Evolutionary conservation across 768 basidiomycete genomes (phyloP).

Genomic region (Stropharia rugosoannulata): DNA sequence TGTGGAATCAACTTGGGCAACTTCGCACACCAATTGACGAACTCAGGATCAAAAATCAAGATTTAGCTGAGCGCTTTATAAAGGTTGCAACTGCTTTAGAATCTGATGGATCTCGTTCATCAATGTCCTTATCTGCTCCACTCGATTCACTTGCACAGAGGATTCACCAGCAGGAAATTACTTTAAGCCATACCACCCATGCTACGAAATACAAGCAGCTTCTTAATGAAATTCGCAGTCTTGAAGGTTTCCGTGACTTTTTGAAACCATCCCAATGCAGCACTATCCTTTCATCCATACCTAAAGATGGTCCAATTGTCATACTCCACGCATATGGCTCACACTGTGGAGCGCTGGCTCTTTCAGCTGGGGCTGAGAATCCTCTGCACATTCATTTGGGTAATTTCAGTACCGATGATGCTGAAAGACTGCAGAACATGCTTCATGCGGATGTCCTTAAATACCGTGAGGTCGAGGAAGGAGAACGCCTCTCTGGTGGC

Average conservation of each 20-base stretch:
- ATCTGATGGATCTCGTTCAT: neutral
- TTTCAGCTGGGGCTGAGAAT: constrained; percentile 8
- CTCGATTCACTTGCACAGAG: too few species aligned
- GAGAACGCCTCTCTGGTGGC: neutral
- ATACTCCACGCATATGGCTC: constrained; percentile 15
- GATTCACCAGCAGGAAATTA: too few species aligned
- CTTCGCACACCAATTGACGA: constrained; percentile 24
- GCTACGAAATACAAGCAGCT: constrained; percentile 8
- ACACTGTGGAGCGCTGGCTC: constrained; percentile 21
- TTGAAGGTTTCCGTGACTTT: constrained; percentile 15
- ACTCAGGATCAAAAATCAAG: neutral
- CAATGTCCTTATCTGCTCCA: neutral
- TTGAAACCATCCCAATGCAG: constrained; percentile 10
- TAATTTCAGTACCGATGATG: constrained; percentile 9
- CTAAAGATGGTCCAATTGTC: constrained; percentile 15
- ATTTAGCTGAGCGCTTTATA: constrained; percentile 10
- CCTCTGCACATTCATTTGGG: constrained; percentile 19
- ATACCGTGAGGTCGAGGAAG: neutral
- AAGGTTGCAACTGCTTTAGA: constrained; percentile 8
- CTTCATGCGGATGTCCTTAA: constrained; percentile 1
- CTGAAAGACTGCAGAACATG: neutral
- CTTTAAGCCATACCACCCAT: too few species aligned
- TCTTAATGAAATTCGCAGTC: constrained; percentile 10
- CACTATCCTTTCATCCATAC: constrained; percentile 8
- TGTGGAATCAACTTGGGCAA: constrained; percentile 24